Base-by-base conservation (phyloP, 192 early-diverging fungal species). In the Umbelopsis vinacea region DNA sequence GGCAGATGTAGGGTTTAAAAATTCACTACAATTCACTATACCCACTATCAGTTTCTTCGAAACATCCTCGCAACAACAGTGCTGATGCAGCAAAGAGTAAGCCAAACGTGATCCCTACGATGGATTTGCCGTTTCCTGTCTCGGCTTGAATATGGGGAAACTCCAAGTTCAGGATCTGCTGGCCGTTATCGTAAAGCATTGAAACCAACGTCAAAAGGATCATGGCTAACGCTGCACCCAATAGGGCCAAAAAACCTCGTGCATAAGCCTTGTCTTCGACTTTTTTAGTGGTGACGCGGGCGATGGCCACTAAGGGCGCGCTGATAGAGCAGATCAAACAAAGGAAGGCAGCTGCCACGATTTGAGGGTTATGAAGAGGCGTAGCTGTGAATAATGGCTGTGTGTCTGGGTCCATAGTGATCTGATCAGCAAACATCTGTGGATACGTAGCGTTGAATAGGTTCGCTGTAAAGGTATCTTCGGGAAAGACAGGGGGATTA, bases 81-180 rank as follows among this genome's bases (percentile, higher is more conserved):
- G 8, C 33, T 15, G 57, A 22, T n/a, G 57, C 57, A 37, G 35
- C 57, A 63, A 63, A 63, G 14, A 63, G 19, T n/a, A 63, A 19
- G 4, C 57, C 57, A 63, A 63, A 63, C 1, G 57, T 63, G 33
- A 63, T 63, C 4, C 57, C 57, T 15, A 63, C 57, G 3, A 63
- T 22, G 11, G 57, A 63, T 37, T 63, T 63, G 57, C 57, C 57
- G 19, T 63, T 63, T 3, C 57, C 57, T 5, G 26, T 33, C 1
- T 63, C 57, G 57, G 57, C 57, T 11, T 63, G 57, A 4, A 63
- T 63, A 26, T 63, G 23, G 2, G 57, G 57, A 37, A 63, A 63
- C 19, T 63, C 57, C 57, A 63, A 33, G 29, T 63, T 63, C 3
- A 63, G 33, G 33, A 63, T 63, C 33, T 63, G 57, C 33, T 63